phyloP scores from a whole-genome alignment of 306 rosid species.

The barrel medic (Medicago truncatula) region MtrunA17r5.0-ANR NC_053049.1:15458501-15459000 shows the following conservation, averaged over 20 bases:
- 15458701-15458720: constrained; percentile 88
- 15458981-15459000: constrained; percentile 63
- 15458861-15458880: constrained; percentile 67
- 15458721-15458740: constrained; percentile 79
- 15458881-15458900: constrained; percentile 60
- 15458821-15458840: constrained; percentile 60
- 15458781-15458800: constrained; percentile 56
- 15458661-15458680: constrained; percentile 44
- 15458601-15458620: constrained; percentile 6
- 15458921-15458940: constrained; percentile 67
- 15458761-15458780: constrained; percentile 67
- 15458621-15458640: constrained; percentile 16
- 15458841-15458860: constrained; percentile 60
- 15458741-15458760: constrained; percentile 59
- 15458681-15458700: constrained; percentile 79
- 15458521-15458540: constrained; percentile 15
- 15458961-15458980: constrained; percentile 72
- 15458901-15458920: constrained; percentile 68
- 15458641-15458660: constrained; percentile 28
- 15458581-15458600: constrained; percentile 17
- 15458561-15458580: constrained; percentile 12
- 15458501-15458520: constrained; percentile 3
- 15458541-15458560: constrained; percentile 12
- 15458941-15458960: constrained; percentile 80
- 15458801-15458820: constrained; percentile 55